Evolutionary conservation across 495 filamentous ascomycete species (phyloP), one percentile per base, ranked within the genome.

Genomic region (Ascodesmis nigricans): DNA sequence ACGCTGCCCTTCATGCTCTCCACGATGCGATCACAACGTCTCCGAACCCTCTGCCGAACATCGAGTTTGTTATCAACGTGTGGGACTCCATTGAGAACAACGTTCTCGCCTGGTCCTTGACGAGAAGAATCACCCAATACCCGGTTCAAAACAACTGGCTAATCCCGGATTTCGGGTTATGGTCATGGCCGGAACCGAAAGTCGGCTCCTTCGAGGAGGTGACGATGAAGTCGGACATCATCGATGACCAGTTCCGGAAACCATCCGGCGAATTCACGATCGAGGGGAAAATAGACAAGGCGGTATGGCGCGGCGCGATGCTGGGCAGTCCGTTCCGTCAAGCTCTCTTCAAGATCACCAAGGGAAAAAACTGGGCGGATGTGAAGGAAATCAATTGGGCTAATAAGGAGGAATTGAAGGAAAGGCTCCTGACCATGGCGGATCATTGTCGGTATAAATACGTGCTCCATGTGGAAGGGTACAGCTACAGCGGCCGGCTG

Each of bases 131-230:
- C 6, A 40, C 45, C 16, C 13, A 9, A 1, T 13, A 17, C 4
- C 37, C 31, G 11, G 60, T 72, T 24, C 44, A 54, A 0, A 52
- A 58, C 8, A 53, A 61, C 32, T 83, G 78, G 69, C 46, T 78
- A 2, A 75, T 83, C 56, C 78, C 78, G 0, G 75, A 83, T 55
- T 83, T 82, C 50, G 65, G 69, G 40, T 78, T 73, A 58, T 83
- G 73, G 72, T 58, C 69, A 1, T 80, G 73, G 72, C 61, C 69
- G 0, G 61, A 73, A 27, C 58, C 66, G 20, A 58, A 64, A 36
- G 60, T 77, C 26, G 65, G 66, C 3, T 63, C 67, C 5, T 66
- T 73, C 34, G 44, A 58, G 9, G 64, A 66, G 39, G 64, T 70
- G 2, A 45, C 53, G 0, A 14, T 29, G 2, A 63, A 64, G 16